Conservation (phyloP, 2,329 filamentous ascomycete species). For the Aaosphaeria arxii region DNA sequence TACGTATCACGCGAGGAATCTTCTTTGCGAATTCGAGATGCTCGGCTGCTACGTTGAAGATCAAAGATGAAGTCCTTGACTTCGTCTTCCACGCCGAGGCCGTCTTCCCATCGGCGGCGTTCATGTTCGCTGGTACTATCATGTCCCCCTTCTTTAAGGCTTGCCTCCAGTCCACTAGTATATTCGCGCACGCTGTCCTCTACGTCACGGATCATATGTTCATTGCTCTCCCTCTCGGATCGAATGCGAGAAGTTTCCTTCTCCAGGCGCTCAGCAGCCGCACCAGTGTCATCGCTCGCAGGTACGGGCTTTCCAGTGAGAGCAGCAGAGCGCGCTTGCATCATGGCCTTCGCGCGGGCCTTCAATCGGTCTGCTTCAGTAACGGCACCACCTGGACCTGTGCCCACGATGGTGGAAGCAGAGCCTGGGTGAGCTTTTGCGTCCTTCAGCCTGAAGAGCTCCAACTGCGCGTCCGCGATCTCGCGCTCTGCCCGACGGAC, state of each 20-base stretch:
- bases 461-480: conserved; percentile 86
- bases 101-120: conserved; percentile 91
- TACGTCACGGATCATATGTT: conserved; percentile 93
- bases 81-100: conserved; percentile 91
- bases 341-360: conserved; percentile 93
- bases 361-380: conserved; percentile 95
- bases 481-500: conserved; percentile 87
- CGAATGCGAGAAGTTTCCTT: conserved; percentile 79
- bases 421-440: conserved; percentile 86
- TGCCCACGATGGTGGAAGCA: conserved; percentile 79
- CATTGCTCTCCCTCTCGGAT: conserved; percentile 88
- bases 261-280: conserved; percentile 80
- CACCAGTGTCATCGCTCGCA: conserved; percentile 68
- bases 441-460: conserved; percentile 90
- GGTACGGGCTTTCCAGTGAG: conserved; percentile 79
- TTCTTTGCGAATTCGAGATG: conserved; percentile 65
- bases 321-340: conserved; percentile 95
- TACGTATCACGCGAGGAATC: conserved; percentile 45
- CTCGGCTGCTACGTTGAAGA: conserved; percentile 79
- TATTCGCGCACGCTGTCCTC: conserved; percentile 95
- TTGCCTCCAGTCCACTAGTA: conserved; percentile 78
- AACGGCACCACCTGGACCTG: conserved; percentile 82
- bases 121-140: conserved; percentile 83
- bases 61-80: conserved; percentile 98
- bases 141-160: conserved; percentile 74